Percentiles rank a stretch among this genome's conserved stretches.
Evolutionary conservation across 306 rosid genomes (phyloP).

Genomic region (Cucumis melo): DNA sequence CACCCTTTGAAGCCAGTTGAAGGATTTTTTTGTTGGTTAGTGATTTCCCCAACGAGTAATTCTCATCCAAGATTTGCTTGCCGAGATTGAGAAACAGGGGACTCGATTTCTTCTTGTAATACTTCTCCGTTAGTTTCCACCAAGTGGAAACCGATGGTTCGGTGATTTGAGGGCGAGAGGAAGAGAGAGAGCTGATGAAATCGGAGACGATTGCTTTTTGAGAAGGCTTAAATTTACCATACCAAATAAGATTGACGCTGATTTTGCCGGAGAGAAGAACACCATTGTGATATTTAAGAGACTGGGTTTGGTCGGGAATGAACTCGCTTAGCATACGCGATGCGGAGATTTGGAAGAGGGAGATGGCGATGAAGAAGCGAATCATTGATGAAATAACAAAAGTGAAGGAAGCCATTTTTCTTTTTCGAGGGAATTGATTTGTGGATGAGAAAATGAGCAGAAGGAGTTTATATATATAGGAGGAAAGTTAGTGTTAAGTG

Average conservation of each 20-base stretch:
- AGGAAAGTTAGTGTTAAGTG: not conserved
- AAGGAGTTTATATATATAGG: conserved; percentile 20
- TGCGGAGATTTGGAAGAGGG: conserved; percentile 32
- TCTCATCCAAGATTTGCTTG: conserved; percentile 36
- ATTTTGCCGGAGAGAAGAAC: conserved; percentile 71
- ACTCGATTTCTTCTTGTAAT: conserved; percentile 29
- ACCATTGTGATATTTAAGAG: conserved; percentile 72
- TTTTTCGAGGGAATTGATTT: not conserved
- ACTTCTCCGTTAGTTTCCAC: conserved; percentile 81
- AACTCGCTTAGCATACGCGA: conserved; percentile 31
- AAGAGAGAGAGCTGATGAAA: conserved; percentile 43
- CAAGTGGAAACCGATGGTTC: conserved; percentile 60
- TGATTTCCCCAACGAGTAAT: conserved; percentile 46
- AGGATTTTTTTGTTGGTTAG: conserved; percentile 41
- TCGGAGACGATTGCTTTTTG: conserved; percentile 63
- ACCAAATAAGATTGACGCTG: conserved; percentile 63
- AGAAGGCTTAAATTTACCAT: conserved; percentile 62
- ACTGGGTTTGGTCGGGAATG: conserved; percentile 43
- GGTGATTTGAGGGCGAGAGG: not conserved
- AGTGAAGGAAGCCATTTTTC: conserved; percentile 18
- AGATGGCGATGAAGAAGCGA: conserved; percentile 12
- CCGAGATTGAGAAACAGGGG: conserved; percentile 32
- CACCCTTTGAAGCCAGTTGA: conserved; percentile 47
- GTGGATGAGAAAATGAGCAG: not conserved
- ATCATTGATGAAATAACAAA: not conserved